Base-by-base conservation (phyloP, 2,329 filamentous ascomycete genomes). In the Xylariales sp. region DNA sequence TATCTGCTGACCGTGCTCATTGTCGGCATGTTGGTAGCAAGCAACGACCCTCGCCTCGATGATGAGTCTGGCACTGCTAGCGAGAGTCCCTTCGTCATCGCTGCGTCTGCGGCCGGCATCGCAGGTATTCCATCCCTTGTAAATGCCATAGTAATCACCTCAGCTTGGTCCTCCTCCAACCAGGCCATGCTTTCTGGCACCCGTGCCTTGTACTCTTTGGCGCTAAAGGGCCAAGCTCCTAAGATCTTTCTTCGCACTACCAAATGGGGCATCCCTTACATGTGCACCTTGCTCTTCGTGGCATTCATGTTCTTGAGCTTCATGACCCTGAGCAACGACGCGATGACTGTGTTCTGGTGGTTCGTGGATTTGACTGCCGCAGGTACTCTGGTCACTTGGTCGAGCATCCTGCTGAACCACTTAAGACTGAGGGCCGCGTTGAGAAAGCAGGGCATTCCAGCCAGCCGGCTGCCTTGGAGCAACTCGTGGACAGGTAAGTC, bases 331-430 rank as follows among this genome's bases (percentile, higher is more conserved):
- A 69, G 76, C 6, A 74, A 64, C 18, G 65, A 67, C n/a, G 79
- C 79, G 0, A 59, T 82, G 48, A 80, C 72, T 0, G 80, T 82
- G 5, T 85, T 85, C 48, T 80, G 68, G 57, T 85, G 79, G 78
- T 63, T 85, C 10, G 67, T 83, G 11, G 64, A 76, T 37, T 54
- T 85, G 29, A 82, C 78, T 0, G 70, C 79, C 0, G 76, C 75
- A 5, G 79, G 78, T 6, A 78, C 81, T 3, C 53, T 85, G 30
- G 67, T 85, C 6, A 78, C 73, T 2, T 85, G 81, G 81, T 73
- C 67, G 2, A 62, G 69, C 0, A 78, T 82, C 42, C 51, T 77
- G 13, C 36, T 75, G 33, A 81, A 81, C 46, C 76, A 82, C 45
- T 74, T 79, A 24, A 67, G 79, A 11, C 49, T 83, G 28, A 62